These are phyloP conservation scores for Choanephora cucurbitarum DNA, from an alignment of 371 early-diverging fungal species.

Conservation along the genomic window DNA sequence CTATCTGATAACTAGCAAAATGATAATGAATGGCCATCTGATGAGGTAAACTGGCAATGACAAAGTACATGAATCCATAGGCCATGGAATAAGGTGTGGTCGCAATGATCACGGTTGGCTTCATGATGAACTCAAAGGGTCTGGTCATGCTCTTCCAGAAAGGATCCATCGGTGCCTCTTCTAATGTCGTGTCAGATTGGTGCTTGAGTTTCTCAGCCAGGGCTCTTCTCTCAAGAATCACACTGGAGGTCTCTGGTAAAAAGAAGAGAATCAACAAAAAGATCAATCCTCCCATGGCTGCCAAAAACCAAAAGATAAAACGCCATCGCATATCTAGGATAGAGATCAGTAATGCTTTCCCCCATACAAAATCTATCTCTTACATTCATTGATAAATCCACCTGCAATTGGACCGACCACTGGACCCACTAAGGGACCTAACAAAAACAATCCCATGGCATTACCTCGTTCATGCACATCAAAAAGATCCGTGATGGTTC, in stretches of 20 bases:
- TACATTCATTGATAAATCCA: slow-evolving; percentile 50
- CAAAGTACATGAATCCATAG: slow-evolving; percentile 56
- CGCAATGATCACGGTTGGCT: slow-evolving; percentile 49
- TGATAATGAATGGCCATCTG: slow-evolving; percentile 30
- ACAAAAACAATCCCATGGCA: slow-evolving; percentile 61
- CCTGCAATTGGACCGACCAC: slow-evolving; percentile 50
- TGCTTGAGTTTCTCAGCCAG: slow-evolving; percentile 1
- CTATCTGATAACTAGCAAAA: slow-evolving; percentile 42
- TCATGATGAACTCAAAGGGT: slow-evolving; percentile 42
- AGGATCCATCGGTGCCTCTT: slow-evolving; percentile 13
- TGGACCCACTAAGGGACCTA: slow-evolving; percentile 63
- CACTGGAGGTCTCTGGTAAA: slow-evolving; percentile 64
- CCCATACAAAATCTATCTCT: no score
- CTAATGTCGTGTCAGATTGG: not conserved
- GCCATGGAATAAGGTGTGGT: slow-evolving; percentile 55
- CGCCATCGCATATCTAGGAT: slow-evolving; percentile 60
- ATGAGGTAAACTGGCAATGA: slow-evolving; percentile 41
- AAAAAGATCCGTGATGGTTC: slow-evolving; percentile 41
- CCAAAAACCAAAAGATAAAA: slow-evolving; percentile 66
- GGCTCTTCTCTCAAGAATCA: slow-evolving; percentile 21
- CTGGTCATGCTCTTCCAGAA: slow-evolving; percentile 32
- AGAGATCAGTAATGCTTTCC: no score
- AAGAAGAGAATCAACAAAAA: slow-evolving; percentile 61
- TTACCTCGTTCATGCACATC: slow-evolving; percentile 46
- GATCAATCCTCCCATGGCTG: slow-evolving; percentile 57